These are phyloP conservation scores for Naganishia vaughanmartiniae DNA, from an alignment of 768 basidiomycete species.

Conservation along the genomic window DNA sequence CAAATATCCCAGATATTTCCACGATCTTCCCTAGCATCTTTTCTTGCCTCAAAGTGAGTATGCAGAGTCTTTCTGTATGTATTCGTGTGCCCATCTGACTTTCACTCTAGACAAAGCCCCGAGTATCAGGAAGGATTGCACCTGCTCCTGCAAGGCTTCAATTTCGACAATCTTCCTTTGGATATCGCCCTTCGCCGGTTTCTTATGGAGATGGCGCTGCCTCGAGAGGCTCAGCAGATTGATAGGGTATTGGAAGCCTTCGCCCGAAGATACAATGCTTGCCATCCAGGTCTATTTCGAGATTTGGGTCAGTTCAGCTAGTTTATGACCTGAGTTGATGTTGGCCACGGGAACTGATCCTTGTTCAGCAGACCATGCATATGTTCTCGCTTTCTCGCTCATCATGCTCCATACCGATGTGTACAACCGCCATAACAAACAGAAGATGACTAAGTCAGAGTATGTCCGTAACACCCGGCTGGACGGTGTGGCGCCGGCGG, in stretches of 20 bases:
- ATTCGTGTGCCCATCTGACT: constrained; percentile 25
- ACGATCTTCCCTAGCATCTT: constrained; percentile 73
- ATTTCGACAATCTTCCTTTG: constrained; percentile 73
- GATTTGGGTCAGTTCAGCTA: constrained; percentile 62
- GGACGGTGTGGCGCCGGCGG: constrained; percentile 75
- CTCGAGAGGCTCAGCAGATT: constrained; percentile 96
- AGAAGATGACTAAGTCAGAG: constrained; percentile 93
- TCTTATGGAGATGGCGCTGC: constrained; percentile 85
- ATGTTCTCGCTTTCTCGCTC: constrained; percentile 92
- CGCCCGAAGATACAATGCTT: constrained; percentile 73
- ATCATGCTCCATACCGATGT: constrained; percentile 99
- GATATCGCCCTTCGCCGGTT: constrained; percentile 87
- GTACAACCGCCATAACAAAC: constrained; percentile 96
- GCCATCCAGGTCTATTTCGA: constrained; percentile 76
- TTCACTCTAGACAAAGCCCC: constrained; percentile 61
- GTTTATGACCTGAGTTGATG: not conserved
- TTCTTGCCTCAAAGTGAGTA: constrained; percentile 75
- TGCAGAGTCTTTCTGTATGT: constrained; percentile 4
- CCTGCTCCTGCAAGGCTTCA: constrained; percentile 70
- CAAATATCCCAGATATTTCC: constrained; percentile 65
- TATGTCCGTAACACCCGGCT: constrained; percentile 89
- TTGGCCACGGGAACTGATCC: constrained; percentile 15
- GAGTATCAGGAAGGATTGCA: constrained; percentile 70
- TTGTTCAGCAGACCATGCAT: constrained; percentile 72
- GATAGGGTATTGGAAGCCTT: constrained; percentile 97